Evolutionary conservation across 768 basidiomycete species (phyloP).

Genomic region (Tylopilus felleus): DNA sequence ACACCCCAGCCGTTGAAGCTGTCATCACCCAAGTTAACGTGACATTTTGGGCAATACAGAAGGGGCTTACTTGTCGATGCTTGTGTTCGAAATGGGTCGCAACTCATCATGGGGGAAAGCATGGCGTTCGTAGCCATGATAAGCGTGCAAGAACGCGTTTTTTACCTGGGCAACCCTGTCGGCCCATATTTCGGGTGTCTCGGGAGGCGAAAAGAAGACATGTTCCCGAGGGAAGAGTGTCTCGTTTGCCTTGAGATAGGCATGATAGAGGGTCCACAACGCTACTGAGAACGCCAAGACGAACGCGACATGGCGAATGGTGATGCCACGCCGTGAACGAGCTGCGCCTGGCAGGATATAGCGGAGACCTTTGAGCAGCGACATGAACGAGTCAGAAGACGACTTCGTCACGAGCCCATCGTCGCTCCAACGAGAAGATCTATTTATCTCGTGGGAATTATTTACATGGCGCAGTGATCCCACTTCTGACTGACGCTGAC

Average conservation of each 20-base stretch:
- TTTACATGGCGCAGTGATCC: too few species aligned
- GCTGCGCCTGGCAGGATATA: not conserved
- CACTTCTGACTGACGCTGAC: not conserved
- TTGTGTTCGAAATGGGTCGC: constrained; percentile 45
- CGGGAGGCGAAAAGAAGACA: constrained; percentile 19
- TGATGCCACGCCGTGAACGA: constrained; percentile 13
- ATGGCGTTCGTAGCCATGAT: constrained; percentile 58
- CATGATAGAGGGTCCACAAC: constrained; percentile 21
- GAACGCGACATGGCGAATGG: constrained; percentile 24
- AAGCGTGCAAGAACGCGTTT: constrained; percentile 63
- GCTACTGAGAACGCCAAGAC: constrained; percentile 10
- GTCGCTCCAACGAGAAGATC: not conserved
- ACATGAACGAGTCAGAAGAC: too few species aligned
- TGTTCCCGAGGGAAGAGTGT: constrained; percentile 10
- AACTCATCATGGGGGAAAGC: constrained; percentile 67
- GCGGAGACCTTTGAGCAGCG: not conserved
- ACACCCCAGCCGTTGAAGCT: constrained; percentile 84
- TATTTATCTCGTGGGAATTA: constrained; percentile 4
- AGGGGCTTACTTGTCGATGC: constrained; percentile 50
- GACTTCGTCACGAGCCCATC: too few species aligned
- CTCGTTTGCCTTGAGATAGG: not conserved
- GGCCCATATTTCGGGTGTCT: constrained; percentile 44
- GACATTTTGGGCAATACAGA: not conserved
- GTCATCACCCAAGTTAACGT: not conserved
- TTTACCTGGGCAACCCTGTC: constrained; percentile 55